Percentiles rank a stretch among this genome's conserved stretches.
Conservation (phyloP, 805 yeast species). For the Hanseniaspora valbyensis region DNA sequence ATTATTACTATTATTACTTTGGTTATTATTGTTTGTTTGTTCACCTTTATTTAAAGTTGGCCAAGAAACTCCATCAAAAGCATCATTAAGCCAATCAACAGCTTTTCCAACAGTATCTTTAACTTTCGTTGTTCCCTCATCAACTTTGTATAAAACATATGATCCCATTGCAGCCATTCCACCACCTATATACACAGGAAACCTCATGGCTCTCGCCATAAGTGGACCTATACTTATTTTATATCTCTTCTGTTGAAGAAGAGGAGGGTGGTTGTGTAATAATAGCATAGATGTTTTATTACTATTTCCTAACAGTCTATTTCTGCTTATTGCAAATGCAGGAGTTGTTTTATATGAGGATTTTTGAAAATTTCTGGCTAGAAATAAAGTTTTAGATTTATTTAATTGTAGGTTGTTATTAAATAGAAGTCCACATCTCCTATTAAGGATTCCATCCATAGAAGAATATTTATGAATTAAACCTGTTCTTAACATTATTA, state of each 20-base stretch:
- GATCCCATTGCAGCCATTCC: slow-evolving; percentile 92
- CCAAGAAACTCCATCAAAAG: slow-evolving; percentile 20
- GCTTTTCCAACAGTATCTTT: slow-evolving; percentile 51
- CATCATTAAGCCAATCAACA: slow-evolving; percentile 31
- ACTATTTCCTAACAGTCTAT: not conserved
- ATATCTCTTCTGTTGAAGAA: not conserved
- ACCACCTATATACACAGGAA: slow-evolving; percentile 81
- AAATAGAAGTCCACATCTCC: not conserved
- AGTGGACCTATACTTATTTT: slow-evolving; percentile 33
- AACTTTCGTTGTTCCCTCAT: slow-evolving; percentile 49
- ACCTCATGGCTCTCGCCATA: slow-evolving; percentile 41
- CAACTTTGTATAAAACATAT: slow-evolving; percentile 82
- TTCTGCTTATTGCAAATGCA: slow-evolving; percentile 1
- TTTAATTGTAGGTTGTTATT: not conserved
- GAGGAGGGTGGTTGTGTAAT: not conserved
- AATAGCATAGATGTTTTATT: not conserved
- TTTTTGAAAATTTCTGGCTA: slow-evolving; percentile 9
- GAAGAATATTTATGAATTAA: not conserved
- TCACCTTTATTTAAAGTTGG: slow-evolving; percentile 20
- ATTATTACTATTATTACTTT: slow-evolving; percentile 18
- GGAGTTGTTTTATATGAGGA: slow-evolving; percentile 10
- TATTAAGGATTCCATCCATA: not conserved
- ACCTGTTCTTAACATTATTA: not conserved
- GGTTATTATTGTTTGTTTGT: slow-evolving; percentile 25
- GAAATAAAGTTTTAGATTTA: not conserved